Base-by-base conservation (phyloP, 306 rosid species). In the Delonix regia region DNA sequence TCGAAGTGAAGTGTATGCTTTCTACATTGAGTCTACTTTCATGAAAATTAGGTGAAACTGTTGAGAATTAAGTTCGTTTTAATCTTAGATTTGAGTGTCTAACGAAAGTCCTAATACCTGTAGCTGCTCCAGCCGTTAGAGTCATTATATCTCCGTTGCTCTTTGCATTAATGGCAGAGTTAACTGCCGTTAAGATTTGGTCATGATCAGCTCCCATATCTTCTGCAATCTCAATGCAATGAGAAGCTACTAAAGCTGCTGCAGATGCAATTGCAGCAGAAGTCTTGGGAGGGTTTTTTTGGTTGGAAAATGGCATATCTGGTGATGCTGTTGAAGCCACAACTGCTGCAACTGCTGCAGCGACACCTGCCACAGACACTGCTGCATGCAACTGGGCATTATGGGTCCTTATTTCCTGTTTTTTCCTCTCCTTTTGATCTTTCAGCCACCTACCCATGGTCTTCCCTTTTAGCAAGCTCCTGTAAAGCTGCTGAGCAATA, bases 401-500 rank as follows among this genome's bases (percentile, higher is more conserved):
- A 51, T 91, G 99, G 67, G 85, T 88, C 80, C 99, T 86, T 83
- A 92, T 80, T 90, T 92, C 99, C 76, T 91, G 97, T 80, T 91
- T 95, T 84, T 94, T 94, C 87, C 90, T 92, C 87, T 92, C 97
- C 84, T 92, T 94, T 80, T 94, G 98, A 89, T 92, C 98, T 81
- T 92, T 90, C 78, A 84, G 9, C 97, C 97, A 85, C 76, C 92
- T 92, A 24, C 97, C 95, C 78, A 82, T 85, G 77, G 95, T 88
- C 84, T 85, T 92, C 22, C 95, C 94, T 81, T 87, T 85, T 76
- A 92, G 33, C 79, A 94, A 79, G 86, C 97, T 88, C 88, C 81
- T 95, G 76, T 91, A 89, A 42, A 89, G 83, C 99, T 90, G 92
- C 84, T 79, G 48, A 74, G 79, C 74, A 75, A 75, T 15, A 85